Percentiles rank a stretch among this genome's conserved stretches.
Conservation (phyloP, 371 early-diverging fungal species). For the Synchytrium microbalum region DNA sequence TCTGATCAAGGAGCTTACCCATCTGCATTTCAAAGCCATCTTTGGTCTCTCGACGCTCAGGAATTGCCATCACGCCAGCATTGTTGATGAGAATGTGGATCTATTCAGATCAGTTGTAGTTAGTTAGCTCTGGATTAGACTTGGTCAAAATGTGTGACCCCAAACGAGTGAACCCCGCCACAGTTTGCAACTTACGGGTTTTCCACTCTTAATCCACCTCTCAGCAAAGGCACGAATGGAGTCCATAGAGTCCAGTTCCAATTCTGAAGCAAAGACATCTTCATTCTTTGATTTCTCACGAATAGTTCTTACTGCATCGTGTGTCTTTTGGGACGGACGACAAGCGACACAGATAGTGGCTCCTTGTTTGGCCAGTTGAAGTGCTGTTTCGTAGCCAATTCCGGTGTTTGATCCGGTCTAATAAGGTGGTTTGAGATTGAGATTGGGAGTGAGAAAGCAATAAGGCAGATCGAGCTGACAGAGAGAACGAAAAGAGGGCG, state of each 20-base stretch:
- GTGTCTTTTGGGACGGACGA: background rate
- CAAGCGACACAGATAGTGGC: background rate
- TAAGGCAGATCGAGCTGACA: too few relatives aligned
- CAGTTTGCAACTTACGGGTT: too few relatives aligned
- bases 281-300: background rate
- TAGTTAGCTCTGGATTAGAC: too few relatives aligned
- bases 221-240: background rate
- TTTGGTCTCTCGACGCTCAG: slow-evolving; percentile 1
- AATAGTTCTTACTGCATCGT: background rate
- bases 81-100: slow-evolving; percentile 11
- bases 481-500: too few relatives aligned
- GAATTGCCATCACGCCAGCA: slow-evolving; percentile 12
- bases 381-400: background rate
- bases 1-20: too few relatives aligned
- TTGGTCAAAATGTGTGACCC: too few relatives aligned
- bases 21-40: slow-evolving; percentile 14
- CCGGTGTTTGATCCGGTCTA: slow-evolving; percentile 1
- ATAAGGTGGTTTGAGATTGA: too few relatives aligned
- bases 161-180: too few relatives aligned
- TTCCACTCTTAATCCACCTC: too few relatives aligned
- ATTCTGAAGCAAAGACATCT: background rate
- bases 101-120: too few relatives aligned
- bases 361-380: slow-evolving; percentile 1
- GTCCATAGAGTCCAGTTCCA: background rate
- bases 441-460: too few relatives aligned